Evolutionary conservation across 345 rosid genomes (phyloP).

Genomic region (Linum tenue): DNA sequence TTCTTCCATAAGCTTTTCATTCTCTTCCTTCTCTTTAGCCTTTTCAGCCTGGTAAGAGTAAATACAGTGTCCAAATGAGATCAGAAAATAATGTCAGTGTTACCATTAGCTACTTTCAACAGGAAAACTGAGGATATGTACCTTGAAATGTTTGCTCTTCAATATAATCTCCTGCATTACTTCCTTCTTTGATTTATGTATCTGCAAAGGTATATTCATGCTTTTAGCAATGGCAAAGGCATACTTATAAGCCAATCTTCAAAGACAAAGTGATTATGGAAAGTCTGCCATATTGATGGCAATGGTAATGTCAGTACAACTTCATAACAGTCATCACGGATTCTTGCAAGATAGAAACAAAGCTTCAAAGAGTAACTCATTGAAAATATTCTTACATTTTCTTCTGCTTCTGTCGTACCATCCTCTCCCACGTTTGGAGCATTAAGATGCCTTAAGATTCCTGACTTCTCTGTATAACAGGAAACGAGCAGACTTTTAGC

Average conservation of each 20-base stretch:
- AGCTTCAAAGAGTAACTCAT: not conserved
- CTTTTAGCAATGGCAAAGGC: not conserved
- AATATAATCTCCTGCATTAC: conserved; percentile 81
- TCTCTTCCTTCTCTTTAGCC: conserved; percentile 79
- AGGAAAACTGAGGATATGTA: conserved; percentile 18
- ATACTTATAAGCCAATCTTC: not conserved
- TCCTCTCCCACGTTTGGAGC: conserved; percentile 18
- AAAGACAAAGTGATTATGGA: not conserved
- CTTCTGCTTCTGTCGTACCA: conserved; percentile 34
- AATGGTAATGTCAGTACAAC: not conserved
- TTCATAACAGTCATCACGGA: not conserved
- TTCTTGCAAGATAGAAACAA: not conserved
- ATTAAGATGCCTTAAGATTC: conserved; percentile 31
- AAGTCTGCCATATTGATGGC: not conserved
- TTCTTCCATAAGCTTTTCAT: conserved; percentile 64
- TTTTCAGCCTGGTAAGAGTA: conserved; percentile 58
- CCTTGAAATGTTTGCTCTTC: conserved; percentile 96
- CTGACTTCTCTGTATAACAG: conserved; percentile 24
- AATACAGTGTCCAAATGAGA: not conserved
- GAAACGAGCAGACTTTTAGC: conserved; percentile 9
- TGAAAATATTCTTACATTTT: conserved; percentile 37
- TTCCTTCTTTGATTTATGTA: conserved; percentile 77
- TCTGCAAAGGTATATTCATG: conserved; percentile 32
- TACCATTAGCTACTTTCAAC: not conserved
- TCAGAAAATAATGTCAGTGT: not conserved